These are phyloP conservation scores for Saposhnikovia divaricata DNA, from an alignment of 129 eudicot genomes.

Conservation along the genomic window DNA sequence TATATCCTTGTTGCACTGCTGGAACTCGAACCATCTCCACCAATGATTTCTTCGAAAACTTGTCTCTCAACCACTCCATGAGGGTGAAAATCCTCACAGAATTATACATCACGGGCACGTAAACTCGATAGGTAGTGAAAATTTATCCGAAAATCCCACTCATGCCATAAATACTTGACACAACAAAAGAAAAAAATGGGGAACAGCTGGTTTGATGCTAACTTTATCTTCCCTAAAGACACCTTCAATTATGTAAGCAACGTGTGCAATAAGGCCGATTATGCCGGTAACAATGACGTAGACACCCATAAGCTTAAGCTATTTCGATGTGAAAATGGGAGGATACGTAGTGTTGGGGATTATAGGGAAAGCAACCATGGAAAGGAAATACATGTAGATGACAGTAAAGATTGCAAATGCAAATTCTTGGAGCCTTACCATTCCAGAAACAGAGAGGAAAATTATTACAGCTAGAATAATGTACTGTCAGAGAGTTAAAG, in stretches of 20 bases:
- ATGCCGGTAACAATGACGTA: slow-evolving; percentile 36
- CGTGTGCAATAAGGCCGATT: slow-evolving; percentile 60
- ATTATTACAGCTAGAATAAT: slow-evolving; percentile 43
- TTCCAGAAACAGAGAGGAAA: slow-evolving; percentile 63
- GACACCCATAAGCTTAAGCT: slow-evolving; percentile 23
- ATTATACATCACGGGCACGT: slow-evolving; percentile 75
- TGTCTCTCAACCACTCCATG: slow-evolving; percentile 60
- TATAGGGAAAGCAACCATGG: slow-evolving; percentile 55
- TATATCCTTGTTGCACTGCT: slow-evolving; percentile 32
- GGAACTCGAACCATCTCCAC: slow-evolving; percentile 6
- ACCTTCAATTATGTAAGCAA: slow-evolving; percentile 60
- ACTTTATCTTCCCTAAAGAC: slow-evolving; percentile 52
- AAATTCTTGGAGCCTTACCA: slow-evolving; percentile 46
- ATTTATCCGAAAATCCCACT: slow-evolving; percentile 37
- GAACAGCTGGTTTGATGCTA: slow-evolving; percentile 74
- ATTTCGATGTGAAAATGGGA: slow-evolving; percentile 25
- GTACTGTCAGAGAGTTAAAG: slow-evolving; percentile 56
- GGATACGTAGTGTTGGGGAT: slow-evolving; percentile 12
- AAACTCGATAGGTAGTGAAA: slow-evolving; percentile 68
- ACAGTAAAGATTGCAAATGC: slow-evolving; percentile 47
- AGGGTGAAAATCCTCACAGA: slow-evolving; percentile 47
- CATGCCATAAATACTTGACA: slow-evolving; percentile 78
- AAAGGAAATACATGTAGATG: slow-evolving; percentile 56
- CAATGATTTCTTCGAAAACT: slow-evolving; percentile 23
- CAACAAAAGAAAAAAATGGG: slow-evolving; percentile 59